These are phyloP conservation scores for Davidsoniella eucalypti DNA, from an alignment of 2,329 filamentous ascomycete genomes.

Conservation along the genomic window DNA sequence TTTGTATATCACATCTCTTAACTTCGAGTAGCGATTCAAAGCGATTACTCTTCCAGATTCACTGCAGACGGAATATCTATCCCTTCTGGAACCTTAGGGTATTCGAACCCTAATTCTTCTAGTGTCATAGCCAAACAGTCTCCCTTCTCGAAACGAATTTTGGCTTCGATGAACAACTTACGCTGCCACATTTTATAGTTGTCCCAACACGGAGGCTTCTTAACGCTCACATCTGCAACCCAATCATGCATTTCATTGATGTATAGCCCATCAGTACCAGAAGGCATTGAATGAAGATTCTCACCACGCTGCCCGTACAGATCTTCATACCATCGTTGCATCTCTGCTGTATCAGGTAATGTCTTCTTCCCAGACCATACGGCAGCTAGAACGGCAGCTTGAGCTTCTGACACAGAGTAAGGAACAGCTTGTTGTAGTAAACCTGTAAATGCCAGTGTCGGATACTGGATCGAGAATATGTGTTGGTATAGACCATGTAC, in stretches of 20 bases:
- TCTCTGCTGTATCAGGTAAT: conserved; percentile 45
- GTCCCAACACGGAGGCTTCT: conserved; percentile 55
- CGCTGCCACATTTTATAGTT: conserved; percentile 58
- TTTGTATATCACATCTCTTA: too few relatives aligned
- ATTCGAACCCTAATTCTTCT: conserved; percentile 53
- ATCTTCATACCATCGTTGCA: conserved; percentile 51
- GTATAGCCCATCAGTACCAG: conserved; percentile 47
- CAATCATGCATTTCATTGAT: conserved; percentile 54
- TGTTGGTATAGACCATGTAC: conserved; percentile 64
- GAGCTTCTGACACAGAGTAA: conserved; percentile 64
- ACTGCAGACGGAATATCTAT: conserved; percentile 12
- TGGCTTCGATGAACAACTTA: conserved; percentile 49
- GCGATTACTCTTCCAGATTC: background rate
- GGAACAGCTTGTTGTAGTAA: conserved; percentile 77
- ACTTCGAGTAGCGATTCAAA: background rate
- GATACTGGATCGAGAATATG: conserved; percentile 56
- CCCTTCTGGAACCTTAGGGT: conserved; percentile 22
- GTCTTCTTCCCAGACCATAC: conserved; percentile 56
- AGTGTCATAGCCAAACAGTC: conserved; percentile 50
- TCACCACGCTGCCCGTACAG: conserved; percentile 33
- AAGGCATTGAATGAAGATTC: conserved; percentile 32
- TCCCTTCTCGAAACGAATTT: conserved; percentile 50
- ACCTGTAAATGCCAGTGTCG: conserved; percentile 61
- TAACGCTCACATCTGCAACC: conserved; percentile 32
- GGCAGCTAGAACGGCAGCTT: conserved; percentile 60